Conservation (phyloP, 441 rosid species). For the Raphanus hybrid region DNA sequence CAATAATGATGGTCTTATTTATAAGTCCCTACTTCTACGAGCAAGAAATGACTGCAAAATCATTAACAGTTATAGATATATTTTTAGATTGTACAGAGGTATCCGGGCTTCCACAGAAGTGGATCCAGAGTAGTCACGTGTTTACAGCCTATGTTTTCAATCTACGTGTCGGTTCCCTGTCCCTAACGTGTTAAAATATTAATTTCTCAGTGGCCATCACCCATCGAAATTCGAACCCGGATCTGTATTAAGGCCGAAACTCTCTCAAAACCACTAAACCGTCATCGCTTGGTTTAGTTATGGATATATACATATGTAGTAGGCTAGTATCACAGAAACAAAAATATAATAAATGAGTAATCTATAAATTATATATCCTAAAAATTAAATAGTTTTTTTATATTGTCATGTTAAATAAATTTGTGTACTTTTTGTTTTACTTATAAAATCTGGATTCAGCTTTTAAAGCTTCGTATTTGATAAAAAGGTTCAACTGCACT, state of each 20-base stretch:
- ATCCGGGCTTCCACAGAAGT: no score
- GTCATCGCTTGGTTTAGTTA: no score
- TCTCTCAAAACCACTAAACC: no score
- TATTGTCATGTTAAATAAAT: slow-evolving; percentile 8
- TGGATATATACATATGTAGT: background rate
- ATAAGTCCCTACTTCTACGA: background rate
- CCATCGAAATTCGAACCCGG: no score
- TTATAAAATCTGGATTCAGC: slow-evolving; percentile 20
- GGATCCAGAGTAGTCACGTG: no score
- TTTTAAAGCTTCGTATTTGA: slow-evolving; percentile 32
- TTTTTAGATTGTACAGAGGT: no score
- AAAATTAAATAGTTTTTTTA: background rate
- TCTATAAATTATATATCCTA: background rate
- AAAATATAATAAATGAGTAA: background rate
- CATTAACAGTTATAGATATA: background rate
- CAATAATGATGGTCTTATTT: no score
- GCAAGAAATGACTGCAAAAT: slow-evolving; percentile 5
- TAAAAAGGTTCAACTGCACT: slow-evolving; percentile 8
- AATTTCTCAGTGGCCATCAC: no score
- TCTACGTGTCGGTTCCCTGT: no score
- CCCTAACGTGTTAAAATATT: no score
- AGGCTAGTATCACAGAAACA: background rate
- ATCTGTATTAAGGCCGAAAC: no score
- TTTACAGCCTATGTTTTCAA: no score
- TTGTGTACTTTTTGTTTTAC: slow-evolving; percentile 1